Evolutionary conservation across 345 rosid genomes (phyloP).

Genomic region (Brassica nigra): DNA sequence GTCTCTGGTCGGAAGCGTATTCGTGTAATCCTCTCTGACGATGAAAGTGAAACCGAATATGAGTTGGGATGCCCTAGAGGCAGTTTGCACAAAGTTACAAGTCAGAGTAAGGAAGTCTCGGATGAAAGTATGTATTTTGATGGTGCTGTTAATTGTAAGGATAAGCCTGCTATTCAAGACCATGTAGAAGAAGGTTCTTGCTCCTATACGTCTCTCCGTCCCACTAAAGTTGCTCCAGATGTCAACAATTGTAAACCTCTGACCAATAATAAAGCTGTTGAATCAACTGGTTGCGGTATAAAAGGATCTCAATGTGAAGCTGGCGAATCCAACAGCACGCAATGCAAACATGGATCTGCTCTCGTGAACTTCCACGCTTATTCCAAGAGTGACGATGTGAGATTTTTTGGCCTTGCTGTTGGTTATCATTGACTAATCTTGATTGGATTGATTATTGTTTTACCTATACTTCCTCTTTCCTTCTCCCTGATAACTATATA

Average conservation of each 20-base stretch:
- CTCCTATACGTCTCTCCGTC: constrained; percentile 54
- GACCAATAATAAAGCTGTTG: constrained; percentile 41
- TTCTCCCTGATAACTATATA: constrained; percentile 9
- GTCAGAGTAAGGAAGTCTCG: constrained; percentile 52
- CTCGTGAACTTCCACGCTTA: constrained; percentile 47
- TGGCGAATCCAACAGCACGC: constrained; percentile 47
- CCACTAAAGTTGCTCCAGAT: constrained; percentile 42
- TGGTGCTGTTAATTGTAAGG: constrained; percentile 42
- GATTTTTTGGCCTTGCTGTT: constrained; percentile 34
- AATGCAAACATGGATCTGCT: constrained; percentile 40
- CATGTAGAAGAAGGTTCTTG: constrained; percentile 67
- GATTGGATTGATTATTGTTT: background rate
- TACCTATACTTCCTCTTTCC: constrained; percentile 8
- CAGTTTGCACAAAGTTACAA: constrained; percentile 28
- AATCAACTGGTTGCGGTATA: constrained; percentile 46
- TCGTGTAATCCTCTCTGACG: constrained; percentile 79
- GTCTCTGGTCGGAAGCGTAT: constrained; percentile 64
- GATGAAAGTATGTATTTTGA: constrained; percentile 53
- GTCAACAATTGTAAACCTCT: constrained; percentile 46
- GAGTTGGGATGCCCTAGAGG: constrained; percentile 43
- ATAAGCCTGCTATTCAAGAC: constrained; percentile 47
- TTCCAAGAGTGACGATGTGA: constrained; percentile 49
- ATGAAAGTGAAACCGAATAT: constrained; percentile 66
- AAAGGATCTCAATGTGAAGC: constrained; percentile 55
- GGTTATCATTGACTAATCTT: constrained; percentile 11